phyloP scores from a whole-genome alignment of 352 stramenopile species.

The Pythium phragmiticola region DNA sequence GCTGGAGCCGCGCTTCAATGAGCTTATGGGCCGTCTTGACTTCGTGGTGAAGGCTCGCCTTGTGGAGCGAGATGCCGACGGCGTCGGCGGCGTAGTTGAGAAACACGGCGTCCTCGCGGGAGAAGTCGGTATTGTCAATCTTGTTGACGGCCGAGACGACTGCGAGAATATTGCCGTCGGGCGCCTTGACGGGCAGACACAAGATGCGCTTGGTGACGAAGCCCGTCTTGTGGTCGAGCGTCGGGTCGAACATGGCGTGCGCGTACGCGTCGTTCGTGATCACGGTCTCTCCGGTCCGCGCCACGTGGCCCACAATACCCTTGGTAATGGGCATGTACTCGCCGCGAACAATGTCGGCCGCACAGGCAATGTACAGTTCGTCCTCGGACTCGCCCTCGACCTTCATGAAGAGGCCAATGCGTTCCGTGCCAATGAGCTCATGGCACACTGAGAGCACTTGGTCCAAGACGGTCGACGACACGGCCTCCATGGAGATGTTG shows the following conservation, averaged over 20 bases:
- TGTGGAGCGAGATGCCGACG: slow-evolving; percentile 67
- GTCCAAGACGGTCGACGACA: slow-evolving; percentile 54
- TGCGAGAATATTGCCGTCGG: slow-evolving; percentile 55
- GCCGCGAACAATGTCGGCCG: slow-evolving; percentile 65
- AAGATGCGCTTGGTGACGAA: slow-evolving; percentile 63
- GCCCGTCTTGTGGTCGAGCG: slow-evolving; percentile 63
- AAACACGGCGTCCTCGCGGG: slow-evolving; percentile 62
- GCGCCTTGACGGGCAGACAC: slow-evolving; percentile 59
- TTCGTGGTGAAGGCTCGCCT: slow-evolving; percentile 59
- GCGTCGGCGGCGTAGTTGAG: slow-evolving; percentile 73
- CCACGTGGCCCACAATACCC: slow-evolving; percentile 64
- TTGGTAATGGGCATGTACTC: slow-evolving; percentile 33
- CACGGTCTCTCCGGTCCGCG: slow-evolving; percentile 60
- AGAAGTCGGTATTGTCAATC: slow-evolving; percentile 66
- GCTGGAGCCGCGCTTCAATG: slow-evolving; percentile 56
- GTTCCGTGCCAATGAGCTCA: slow-evolving; percentile 63
- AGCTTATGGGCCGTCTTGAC: slow-evolving; percentile 69
- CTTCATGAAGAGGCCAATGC: slow-evolving; percentile 69
- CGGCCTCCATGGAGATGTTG: slow-evolving; percentile 69
- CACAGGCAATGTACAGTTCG: slow-evolving; percentile 64
- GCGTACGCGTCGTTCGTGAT: slow-evolving; percentile 68
- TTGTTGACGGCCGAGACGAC: slow-evolving; percentile 75
- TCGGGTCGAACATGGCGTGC: slow-evolving; percentile 64
- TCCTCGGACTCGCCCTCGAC: slow-evolving; percentile 66
- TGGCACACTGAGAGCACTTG: slow-evolving; percentile 72